A percentile compares a stretch with the other conserved stretches of the same genome.
phyloP scores from a whole-genome alignment of 1,284 basidiomycete genomes.

The Irpex sp. region DNA sequence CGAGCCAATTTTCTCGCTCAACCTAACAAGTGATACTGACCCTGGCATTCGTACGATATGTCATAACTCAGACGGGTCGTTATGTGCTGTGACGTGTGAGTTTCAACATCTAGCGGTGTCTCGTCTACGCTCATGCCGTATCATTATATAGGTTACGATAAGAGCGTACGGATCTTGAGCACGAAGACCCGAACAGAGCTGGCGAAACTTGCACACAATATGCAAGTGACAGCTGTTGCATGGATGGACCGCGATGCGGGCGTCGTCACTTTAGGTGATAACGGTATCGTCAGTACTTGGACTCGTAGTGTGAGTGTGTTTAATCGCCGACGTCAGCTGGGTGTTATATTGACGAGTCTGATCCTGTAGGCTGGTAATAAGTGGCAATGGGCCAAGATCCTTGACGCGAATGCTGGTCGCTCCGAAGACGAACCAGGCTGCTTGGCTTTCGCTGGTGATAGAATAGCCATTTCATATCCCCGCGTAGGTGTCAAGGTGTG shows the following conservation, averaged over 20 bases:
- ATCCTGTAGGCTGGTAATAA: slow-evolving; percentile 39
- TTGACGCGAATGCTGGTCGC: slow-evolving; percentile 37
- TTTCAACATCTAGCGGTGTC: neutral
- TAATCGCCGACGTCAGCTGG: neutral
- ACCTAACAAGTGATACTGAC: slow-evolving; percentile 38
- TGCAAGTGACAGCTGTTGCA: slow-evolving; percentile 40
- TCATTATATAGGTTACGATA: slow-evolving; percentile 41
- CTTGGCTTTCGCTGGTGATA: slow-evolving; percentile 51
- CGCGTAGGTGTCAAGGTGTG: slow-evolving; percentile 59
- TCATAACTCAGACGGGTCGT: slow-evolving; percentile 18
- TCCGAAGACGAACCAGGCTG: slow-evolving; percentile 40
- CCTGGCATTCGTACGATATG: slow-evolving; percentile 17
- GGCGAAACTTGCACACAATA: slow-evolving; percentile 38
- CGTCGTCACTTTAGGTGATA: slow-evolving; percentile 49
- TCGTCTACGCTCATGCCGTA: neutral
- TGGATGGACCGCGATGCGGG: slow-evolving; percentile 58
- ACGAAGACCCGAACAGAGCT: slow-evolving; percentile 37
- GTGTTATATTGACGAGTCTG: neutral
- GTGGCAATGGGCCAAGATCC: slow-evolving; percentile 55
- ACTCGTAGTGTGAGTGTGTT: slow-evolving; percentile 41
- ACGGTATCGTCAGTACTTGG: slow-evolving; percentile 59
- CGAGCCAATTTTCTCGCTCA: slow-evolving; percentile 30
- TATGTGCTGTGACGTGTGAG: slow-evolving; percentile 24
- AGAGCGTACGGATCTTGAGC: slow-evolving; percentile 54
- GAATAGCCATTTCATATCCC: slow-evolving; percentile 60